Base-by-base conservation (phyloP, 139 green algal genomes). In the Chlorella sp. region DNA sequence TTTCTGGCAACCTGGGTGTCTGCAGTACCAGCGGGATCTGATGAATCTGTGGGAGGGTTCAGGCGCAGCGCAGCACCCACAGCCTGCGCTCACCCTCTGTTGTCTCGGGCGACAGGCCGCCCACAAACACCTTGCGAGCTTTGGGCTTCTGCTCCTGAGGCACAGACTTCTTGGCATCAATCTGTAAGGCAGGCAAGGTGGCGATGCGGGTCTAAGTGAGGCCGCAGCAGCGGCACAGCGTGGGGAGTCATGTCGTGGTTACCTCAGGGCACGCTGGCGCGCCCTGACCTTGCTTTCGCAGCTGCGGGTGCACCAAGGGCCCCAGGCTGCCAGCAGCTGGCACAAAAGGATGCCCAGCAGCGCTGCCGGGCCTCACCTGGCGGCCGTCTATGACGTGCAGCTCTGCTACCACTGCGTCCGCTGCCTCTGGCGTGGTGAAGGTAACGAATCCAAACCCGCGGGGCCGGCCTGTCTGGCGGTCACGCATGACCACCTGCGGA, bases 401-500 rank as follows among this genome's bases (percentile, higher is more conserved):
- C 22, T 96, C 89, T 40, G 90, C 39, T 60, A 93, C 95, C 0
- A 95, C 96, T 34, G 79, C 76, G 53, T 95, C 92, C 24, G 96
- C 96, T 34, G 90, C 90, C 19, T 91, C 90, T 61, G 94, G 76
- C 15, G 95, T 84, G 0, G 91, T 89, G 85, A 97, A 97, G 0
- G 95, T 98, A 32, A 98, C 92, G 90, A 98, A 98, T 9, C 96
- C 96, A 88, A 98, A 98, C 34, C 96, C 96, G 24, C 96, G 93
- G 0, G 96, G 95, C 57, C 91, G 91, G 30, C 90, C 85, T 0
- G 95, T 98, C n/a, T 92, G 68, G 7, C 94, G 91, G 86, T 98
- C 96, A 19, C 88, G 83, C 96, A 98, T 98, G 5, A 98, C 94
- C 24, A 97, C 94, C 96, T 98, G 93, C 48, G n/a, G 40, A 36